phyloP scores from a whole-genome alignment of 225 moss, liverwort and hornwort species.

The Polytrichum formosum region DNA sequence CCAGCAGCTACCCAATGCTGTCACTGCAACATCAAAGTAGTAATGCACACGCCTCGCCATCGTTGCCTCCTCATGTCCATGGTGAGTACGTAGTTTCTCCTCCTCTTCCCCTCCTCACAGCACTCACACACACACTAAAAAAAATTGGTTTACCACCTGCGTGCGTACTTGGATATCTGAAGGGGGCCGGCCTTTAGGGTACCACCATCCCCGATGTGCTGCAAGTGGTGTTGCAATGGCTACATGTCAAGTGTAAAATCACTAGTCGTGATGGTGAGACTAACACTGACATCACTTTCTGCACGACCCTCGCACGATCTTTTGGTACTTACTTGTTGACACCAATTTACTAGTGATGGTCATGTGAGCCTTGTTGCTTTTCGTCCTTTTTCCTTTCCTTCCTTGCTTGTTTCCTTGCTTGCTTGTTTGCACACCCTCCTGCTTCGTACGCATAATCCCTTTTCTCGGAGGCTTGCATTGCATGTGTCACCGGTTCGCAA shows the following conservation, averaged over 20 bases:
- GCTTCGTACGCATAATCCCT: not conserved
- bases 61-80: conserved; percentile 19
- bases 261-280: not conserved
- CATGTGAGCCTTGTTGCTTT: not conserved
- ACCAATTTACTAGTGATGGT: no score
- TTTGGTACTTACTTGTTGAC: not conserved
- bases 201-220: not conserved
- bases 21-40: conserved; percentile 23
- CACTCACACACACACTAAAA: not conserved
- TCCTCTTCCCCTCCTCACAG: not conserved
- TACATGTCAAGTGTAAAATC: conserved; percentile 12
- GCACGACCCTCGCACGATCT: not conserved
- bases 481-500: not conserved
- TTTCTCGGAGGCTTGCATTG: not conserved
- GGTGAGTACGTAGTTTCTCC: conserved; percentile 29
- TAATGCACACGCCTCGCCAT: conserved; percentile 22
- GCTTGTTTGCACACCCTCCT: not conserved
- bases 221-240: conserved; percentile 3
- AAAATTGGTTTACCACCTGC: not conserved
- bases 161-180: not conserved
- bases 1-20: conserved; percentile 37
- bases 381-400: not conserved
- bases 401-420: no score
- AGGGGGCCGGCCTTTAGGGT: not conserved
- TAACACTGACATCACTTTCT: not conserved